A percentile compares a stretch with the other conserved stretches of the same genome.
Evolutionary conservation across 805 yeast species (phyloP).

Genomic region (Nakazawaea holstii): DNA sequence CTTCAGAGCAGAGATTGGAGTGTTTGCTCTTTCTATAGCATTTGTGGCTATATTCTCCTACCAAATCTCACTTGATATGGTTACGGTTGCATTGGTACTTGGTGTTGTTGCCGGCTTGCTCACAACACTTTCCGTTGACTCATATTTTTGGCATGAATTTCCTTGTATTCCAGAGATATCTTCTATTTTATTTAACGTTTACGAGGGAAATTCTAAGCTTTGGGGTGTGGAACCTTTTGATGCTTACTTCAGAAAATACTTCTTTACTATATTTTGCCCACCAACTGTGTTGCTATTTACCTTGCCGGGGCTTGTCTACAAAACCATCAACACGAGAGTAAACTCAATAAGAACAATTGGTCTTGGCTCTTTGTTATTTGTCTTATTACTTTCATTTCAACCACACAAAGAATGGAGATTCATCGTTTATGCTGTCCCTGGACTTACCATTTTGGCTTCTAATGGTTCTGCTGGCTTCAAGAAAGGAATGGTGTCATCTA

Average conservation of each 20-base stretch:
- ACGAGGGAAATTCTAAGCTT: constrained; percentile 63
- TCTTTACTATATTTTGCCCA: constrained; percentile 39
- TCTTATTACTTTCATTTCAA: constrained; percentile 67
- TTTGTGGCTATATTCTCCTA: constrained; percentile 40
- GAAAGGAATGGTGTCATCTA: constrained; percentile 12
- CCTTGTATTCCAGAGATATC: constrained; percentile 62
- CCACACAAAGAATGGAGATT: constrained; percentile 97
- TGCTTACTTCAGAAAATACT: constrained; percentile 58
- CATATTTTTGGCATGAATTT: constrained; percentile 63
- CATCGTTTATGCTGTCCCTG: constrained; percentile 69
- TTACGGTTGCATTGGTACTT: constrained; percentile 30
- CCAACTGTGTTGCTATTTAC: constrained; percentile 38
- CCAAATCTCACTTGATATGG: constrained; percentile 36
- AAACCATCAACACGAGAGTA: constrained; percentile 23
- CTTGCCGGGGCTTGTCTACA: constrained; percentile 26
- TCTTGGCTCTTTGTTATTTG: constrained; percentile 46
- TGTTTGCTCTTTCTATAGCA: constrained; percentile 46
- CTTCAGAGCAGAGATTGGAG: constrained; percentile 67
- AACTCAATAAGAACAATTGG: constrained; percentile 38
- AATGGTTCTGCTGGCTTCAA: constrained; percentile 39
- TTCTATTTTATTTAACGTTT: constrained; percentile 68
- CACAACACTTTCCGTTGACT: constrained; percentile 51
- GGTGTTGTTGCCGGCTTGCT: constrained; percentile 52
- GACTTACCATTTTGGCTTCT: constrained; percentile 59
- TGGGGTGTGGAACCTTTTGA: constrained; percentile 85